phyloP scores from a whole-genome alignment of 441 rosid species.

The Mallotus japonicus region DNA sequence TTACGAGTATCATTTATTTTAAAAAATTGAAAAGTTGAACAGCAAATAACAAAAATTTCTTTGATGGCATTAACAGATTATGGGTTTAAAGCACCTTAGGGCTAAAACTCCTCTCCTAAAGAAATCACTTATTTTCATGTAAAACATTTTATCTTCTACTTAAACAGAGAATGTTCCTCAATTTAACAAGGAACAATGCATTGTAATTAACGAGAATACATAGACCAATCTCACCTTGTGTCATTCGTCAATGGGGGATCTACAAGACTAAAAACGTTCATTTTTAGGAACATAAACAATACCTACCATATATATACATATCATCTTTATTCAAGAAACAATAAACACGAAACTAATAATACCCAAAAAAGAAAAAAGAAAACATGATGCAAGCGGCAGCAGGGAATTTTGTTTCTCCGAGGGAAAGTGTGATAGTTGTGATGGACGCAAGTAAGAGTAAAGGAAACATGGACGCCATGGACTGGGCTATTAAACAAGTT shows the following conservation, averaged over 20 bases:
- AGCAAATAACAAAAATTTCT: no score
- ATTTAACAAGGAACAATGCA: no score
- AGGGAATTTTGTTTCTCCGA: not conserved
- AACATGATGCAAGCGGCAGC: conserved; percentile 21
- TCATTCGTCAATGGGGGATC: conserved; percentile 15
- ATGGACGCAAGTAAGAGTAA: conserved; percentile 38
- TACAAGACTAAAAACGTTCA: not conserved
- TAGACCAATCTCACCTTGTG: no score
- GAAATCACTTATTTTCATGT: no score
- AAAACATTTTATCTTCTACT: not conserved
- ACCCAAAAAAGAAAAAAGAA: not conserved
- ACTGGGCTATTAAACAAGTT: conserved; percentile 50
- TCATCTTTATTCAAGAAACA: not conserved
- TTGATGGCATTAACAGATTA: no score
- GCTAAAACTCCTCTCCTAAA: no score
- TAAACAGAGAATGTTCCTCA: not conserved
- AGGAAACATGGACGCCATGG: conserved; percentile 38
- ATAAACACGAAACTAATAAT: not conserved
- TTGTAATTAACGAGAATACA: no score
- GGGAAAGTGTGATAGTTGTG: conserved; percentile 47
- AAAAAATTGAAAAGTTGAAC: no score
- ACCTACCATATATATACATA: not conserved
- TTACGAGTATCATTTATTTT: no score
- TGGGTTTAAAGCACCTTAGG: no score
- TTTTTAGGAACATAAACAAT: no score